Conservation (phyloP, 1,139 yeast species). For the Diutina catenulata region DNA sequence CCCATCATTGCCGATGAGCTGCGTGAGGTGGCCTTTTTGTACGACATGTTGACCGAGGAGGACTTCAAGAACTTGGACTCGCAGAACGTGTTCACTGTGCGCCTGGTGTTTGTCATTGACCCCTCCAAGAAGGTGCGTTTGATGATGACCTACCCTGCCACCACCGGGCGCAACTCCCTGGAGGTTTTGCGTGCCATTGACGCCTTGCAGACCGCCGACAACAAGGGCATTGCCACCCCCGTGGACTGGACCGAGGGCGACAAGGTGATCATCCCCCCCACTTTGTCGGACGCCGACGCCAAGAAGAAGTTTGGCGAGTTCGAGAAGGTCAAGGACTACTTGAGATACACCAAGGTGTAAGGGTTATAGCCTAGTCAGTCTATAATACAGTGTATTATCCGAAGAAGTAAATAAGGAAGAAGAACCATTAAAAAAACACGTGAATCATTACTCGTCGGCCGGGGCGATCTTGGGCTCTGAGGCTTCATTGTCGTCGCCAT, state of each 20-base stretch:
- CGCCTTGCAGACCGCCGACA: conserved; percentile 73
- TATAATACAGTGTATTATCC: conserved; percentile 3
- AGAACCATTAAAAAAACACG: conserved; percentile 5
- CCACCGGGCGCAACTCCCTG: conserved; percentile 82
- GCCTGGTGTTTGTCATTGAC: conserved; percentile 82
- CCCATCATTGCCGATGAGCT: conserved; percentile 81
- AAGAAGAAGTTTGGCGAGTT: conserved; percentile 72
- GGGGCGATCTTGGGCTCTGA: neutral
- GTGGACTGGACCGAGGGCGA: conserved; percentile 65
- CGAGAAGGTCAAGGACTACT: conserved; percentile 72
- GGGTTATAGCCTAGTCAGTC: conserved; percentile 1
- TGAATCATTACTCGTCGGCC: conserved; percentile 4
- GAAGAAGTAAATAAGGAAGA: neutral
- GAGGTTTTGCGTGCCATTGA: conserved; percentile 83
- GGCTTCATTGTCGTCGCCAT: conserved; percentile 7
- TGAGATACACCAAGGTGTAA: conserved; percentile 18
- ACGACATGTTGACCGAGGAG: conserved; percentile 86
- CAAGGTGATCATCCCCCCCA: conserved; percentile 84
- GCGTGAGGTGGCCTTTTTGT: conserved; percentile 69
- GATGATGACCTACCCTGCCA: conserved; percentile 78
- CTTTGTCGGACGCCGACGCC: conserved; percentile 72
- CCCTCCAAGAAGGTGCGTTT: conserved; percentile 78
- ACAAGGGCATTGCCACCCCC: conserved; percentile 75
- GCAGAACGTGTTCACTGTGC: conserved; percentile 59
- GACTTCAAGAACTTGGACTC: conserved; percentile 66